Evolutionary conservation across 805 yeast genomes (phyloP), one percentile per base, ranked within the genome.

Genomic region (Lipomyces yamadae): DNA sequence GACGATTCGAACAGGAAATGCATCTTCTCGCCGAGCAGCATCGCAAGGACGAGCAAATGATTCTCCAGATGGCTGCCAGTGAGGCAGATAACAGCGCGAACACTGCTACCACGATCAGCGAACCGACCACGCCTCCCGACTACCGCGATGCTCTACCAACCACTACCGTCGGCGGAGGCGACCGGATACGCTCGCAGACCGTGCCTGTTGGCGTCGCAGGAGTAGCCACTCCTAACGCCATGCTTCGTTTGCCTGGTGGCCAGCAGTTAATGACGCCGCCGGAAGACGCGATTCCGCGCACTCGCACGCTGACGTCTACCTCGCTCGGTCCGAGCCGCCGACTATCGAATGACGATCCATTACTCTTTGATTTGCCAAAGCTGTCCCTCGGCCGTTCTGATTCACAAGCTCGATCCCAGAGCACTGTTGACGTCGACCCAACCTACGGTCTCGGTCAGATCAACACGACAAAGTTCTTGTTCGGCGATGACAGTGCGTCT

Each of bases 111-210:
- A 63, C 65, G 5, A 64, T 70, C 45, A 55, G 65, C 29, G 74
- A 72, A 63, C 74, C 74, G 13, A 65, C 65, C 42, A 72, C 74
- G 11, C 74, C 74, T 33, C 74, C 74, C 3, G 74, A 72, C 60
- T 70, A 58, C 58, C 72, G 72, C 33, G 72, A 68, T 33, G 29
- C 66, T 29, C 39, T 54, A 37, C 57, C 62, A 13, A 60, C 50
- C 35, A 35, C 60, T 5, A 58, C 68, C 18, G 56, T 57, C 24
- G 63, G 52, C 50, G 70, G 70, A 32, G 70, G 70, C 37, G 71
- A 68, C 42, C 53, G 71, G 29, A 60, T 68, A 18, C 62, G 71
- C 10, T 66, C 71, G 18, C 63, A 68, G 48, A 68, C 71, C 15
- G 71, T 68, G 3, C 71, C 71, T 10, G 70, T 63, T 29, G 71